A percentile compares a stretch with the other conserved stretches of the same genome.
Evolutionary conservation across 371 early-diverging fungal species (phyloP).

Genomic region (Cokeromyces recurvatus): DNA sequence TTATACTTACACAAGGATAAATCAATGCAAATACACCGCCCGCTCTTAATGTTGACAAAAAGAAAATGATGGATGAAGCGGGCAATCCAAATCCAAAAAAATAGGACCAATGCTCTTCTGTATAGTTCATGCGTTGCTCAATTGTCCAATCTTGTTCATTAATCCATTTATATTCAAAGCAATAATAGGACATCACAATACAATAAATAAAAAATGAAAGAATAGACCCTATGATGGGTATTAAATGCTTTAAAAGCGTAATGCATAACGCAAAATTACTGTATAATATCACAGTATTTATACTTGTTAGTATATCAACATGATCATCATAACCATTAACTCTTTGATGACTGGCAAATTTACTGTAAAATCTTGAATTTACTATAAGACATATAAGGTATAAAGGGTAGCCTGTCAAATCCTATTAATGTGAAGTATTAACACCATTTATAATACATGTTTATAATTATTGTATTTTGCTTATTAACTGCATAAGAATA

Average conservation of each 20-base stretch:
- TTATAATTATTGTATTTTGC: no score
- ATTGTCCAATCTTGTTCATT: slow-evolving; percentile 37
- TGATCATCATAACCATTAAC: not conserved
- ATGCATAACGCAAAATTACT: slow-evolving; percentile 36
- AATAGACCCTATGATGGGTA: slow-evolving; percentile 34
- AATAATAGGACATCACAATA: slow-evolving; percentile 44
- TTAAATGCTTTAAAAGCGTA: slow-evolving; percentile 16
- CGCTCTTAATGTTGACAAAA: slow-evolving; percentile 37
- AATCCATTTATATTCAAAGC: slow-evolving; percentile 50
- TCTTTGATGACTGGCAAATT: slow-evolving; percentile 22
- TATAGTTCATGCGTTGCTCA: slow-evolving; percentile 37
- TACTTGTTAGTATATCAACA: slow-evolving; percentile 13
- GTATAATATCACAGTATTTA: slow-evolving; percentile 38
- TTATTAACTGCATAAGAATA: slow-evolving; percentile 35
- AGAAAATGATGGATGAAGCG: slow-evolving; percentile 36
- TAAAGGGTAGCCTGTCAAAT: slow-evolving; percentile 45
- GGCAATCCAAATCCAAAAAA: slow-evolving; percentile 50
- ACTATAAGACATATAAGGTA: slow-evolving; percentile 36
- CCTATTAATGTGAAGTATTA: no score
- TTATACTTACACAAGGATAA: slow-evolving; percentile 50
- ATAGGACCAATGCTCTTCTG: slow-evolving; percentile 48
- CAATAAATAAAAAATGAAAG: slow-evolving; percentile 38
- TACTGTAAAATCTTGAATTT: slow-evolving; percentile 33
- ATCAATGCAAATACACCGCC: slow-evolving; percentile 44
- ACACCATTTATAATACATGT: not conserved